Evolutionary conservation across 345 rosid species (phyloP).

Genomic region (Cardiospermum halicacabum): DNA sequence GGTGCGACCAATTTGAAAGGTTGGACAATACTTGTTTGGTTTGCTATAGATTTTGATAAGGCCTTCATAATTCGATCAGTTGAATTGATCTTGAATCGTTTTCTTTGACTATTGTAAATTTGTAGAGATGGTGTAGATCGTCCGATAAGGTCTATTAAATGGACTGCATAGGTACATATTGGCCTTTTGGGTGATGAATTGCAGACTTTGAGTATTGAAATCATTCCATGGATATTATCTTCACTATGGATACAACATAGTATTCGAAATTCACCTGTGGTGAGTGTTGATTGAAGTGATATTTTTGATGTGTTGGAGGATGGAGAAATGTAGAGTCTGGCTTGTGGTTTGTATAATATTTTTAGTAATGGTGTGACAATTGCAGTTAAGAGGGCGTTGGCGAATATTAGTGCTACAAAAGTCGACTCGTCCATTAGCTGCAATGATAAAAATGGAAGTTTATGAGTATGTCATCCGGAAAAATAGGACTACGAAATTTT

Average conservation of each 20-base stretch:
- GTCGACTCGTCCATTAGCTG: slow-evolving; percentile 18
- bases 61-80: slow-evolving; percentile 26
- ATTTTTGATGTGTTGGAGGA: neutral
- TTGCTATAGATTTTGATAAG: slow-evolving; percentile 14
- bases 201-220: slow-evolving; percentile 28
- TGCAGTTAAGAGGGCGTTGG: slow-evolving; percentile 18
- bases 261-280: slow-evolving; percentile 16
- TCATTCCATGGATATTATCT: slow-evolving; percentile 24
- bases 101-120: slow-evolving; percentile 15
- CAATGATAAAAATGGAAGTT: too few species aligned
- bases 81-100: neutral
- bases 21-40: neutral
- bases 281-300: slow-evolving; percentile 10
- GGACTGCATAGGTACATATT: slow-evolving; percentile 11
- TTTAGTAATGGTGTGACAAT: slow-evolving; percentile 12
- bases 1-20: slow-evolving; percentile 24
- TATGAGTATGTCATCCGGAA: too few species aligned
- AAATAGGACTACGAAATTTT: too few species aligned
- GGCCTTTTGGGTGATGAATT: slow-evolving; percentile 10
- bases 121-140: slow-evolving; percentile 17
- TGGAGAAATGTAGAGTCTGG: neutral
- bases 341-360: slow-evolving; percentile 20
- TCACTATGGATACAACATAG: slow-evolving; percentile 29
- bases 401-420: slow-evolving; percentile 17
- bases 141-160: slow-evolving; percentile 25